These are phyloP conservation scores for Aethionema arabicum DNA, from an alignment of 345 rosid genomes.

Conservation along the genomic window DNA sequence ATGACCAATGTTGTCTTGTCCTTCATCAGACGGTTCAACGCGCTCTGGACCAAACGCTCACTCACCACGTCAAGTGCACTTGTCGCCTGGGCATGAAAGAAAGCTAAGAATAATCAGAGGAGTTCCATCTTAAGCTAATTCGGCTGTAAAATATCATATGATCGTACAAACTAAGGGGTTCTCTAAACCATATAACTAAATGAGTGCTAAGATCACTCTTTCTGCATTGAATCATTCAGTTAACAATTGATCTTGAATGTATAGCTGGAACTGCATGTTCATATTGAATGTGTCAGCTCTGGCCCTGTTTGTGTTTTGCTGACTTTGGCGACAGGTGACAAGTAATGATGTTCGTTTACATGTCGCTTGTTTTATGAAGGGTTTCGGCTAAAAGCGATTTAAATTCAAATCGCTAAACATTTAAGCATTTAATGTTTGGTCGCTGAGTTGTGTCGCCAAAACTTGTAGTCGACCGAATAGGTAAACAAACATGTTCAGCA, in stretches of 20 bases:
- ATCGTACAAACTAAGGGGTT: background rate
- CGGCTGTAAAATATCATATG: background rate
- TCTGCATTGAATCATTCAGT: background rate
- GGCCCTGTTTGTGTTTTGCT: too few species aligned
- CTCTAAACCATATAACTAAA: conserved; percentile 5
- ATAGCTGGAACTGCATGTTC: background rate
- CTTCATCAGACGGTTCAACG: conserved; percentile 78
- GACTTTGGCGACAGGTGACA: too few species aligned
- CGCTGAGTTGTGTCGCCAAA: too few species aligned
- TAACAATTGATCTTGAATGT: conserved; percentile 10
- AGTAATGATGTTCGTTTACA: too few species aligned
- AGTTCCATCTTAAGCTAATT: background rate
- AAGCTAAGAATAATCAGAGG: background rate
- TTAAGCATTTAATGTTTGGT: too few species aligned
- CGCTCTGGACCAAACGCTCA: conserved; percentile 82
- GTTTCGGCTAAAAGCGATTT: too few species aligned
- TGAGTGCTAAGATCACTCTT: background rate
- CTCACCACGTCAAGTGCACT: conserved; percentile 95
- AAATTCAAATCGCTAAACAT: too few species aligned
- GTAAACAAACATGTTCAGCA: too few species aligned
- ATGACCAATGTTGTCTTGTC: conserved; percentile 85
- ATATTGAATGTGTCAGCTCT: conserved; percentile 8
- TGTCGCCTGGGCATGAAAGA: conserved; percentile 56
- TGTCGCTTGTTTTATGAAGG: too few species aligned
- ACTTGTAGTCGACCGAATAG: too few species aligned